Conservation (phyloP, 2,329 filamentous ascomycete genomes). For the Botrytis tulipae region DNA sequence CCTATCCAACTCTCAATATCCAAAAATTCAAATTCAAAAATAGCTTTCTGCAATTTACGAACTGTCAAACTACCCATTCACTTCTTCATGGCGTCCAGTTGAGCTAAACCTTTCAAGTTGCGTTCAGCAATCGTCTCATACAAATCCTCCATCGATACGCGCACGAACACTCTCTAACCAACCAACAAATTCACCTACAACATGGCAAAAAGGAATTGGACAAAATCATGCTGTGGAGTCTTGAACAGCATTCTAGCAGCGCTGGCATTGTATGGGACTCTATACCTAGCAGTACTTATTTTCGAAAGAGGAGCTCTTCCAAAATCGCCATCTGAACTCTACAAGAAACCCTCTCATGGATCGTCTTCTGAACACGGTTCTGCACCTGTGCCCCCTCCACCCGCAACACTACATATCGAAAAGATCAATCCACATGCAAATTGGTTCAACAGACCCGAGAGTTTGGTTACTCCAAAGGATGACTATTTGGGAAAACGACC, state of each 20-base stretch:
- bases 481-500: slow-evolving; percentile 51
- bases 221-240: slow-evolving; percentile 32
- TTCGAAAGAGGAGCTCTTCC: slow-evolving; percentile 34
- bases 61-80: not conserved
- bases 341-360: slow-evolving; percentile 28
- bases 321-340: slow-evolving; percentile 33
- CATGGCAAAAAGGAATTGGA: slow-evolving; percentile 32
- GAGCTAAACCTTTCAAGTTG: not conserved
- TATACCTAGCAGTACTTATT: slow-evolving; percentile 34
- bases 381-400: slow-evolving; percentile 23
- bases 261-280: slow-evolving; percentile 32
- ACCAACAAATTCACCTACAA: slow-evolving; percentile 17
- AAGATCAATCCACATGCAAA: slow-evolving; percentile 52
- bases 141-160: not conserved
- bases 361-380: slow-evolving; percentile 25
- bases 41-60: slow-evolving; percentile 22
- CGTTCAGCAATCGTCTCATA: not conserved
- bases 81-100: slow-evolving; percentile 11
- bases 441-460: slow-evolving; percentile 53
- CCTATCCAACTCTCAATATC: not conserved
- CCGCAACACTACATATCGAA: slow-evolving; percentile 37
- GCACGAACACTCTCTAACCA: not conserved
- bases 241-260: slow-evolving; percentile 36
- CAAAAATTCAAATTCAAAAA: not conserved
- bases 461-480: slow-evolving; percentile 49